Evolutionary conservation across 1,284 basidiomycete genomes (phyloP).

Genomic region (Puccinia polysora): DNA sequence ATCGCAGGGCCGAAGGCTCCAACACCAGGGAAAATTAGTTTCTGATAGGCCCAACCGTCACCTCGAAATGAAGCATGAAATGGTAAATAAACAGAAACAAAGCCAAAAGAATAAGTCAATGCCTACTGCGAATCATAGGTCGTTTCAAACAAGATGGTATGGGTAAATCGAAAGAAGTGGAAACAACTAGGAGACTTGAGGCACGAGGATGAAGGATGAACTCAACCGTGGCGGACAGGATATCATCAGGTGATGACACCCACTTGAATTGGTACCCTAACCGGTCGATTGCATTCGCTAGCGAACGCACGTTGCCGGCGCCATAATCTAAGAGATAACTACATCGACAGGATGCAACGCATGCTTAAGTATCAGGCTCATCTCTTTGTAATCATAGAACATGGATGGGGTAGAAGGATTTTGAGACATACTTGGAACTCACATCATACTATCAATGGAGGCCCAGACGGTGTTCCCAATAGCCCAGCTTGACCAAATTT

Average conservation of each 20-base stretch:
- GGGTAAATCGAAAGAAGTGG: neutral
- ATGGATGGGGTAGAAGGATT: too few species aligned
- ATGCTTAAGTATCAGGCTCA: too few species aligned
- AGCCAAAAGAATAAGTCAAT: conserved; percentile 4
- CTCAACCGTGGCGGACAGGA: conserved; percentile 9
- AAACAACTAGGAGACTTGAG: neutral
- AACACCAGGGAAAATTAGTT: conserved; percentile 96
- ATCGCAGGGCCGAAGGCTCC: conserved; percentile 89
- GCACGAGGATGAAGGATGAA: neutral
- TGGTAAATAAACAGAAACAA: too few species aligned
- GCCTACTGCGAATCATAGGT: neutral
- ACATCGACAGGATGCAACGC: too few species aligned
- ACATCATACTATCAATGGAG: too few species aligned
- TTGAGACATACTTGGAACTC: too few species aligned
- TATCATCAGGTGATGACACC: conserved; percentile 32
- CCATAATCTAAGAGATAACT: conserved; percentile 86
- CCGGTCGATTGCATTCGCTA: conserved; percentile 49
- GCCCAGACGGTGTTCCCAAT: too few species aligned
- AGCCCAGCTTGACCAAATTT: too few species aligned
- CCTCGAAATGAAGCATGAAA: too few species aligned
- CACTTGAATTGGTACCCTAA: conserved; percentile 13
- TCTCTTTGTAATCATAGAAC: too few species aligned
- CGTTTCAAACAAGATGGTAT: neutral
- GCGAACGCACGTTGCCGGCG: conserved; percentile 81
- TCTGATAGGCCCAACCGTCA: too few species aligned